A percentile compares a stretch with the other conserved stretches of the same genome.
Conservation (phyloP, 352 stramenopile genomes). For the Phytophthora pluvialis region DNA sequence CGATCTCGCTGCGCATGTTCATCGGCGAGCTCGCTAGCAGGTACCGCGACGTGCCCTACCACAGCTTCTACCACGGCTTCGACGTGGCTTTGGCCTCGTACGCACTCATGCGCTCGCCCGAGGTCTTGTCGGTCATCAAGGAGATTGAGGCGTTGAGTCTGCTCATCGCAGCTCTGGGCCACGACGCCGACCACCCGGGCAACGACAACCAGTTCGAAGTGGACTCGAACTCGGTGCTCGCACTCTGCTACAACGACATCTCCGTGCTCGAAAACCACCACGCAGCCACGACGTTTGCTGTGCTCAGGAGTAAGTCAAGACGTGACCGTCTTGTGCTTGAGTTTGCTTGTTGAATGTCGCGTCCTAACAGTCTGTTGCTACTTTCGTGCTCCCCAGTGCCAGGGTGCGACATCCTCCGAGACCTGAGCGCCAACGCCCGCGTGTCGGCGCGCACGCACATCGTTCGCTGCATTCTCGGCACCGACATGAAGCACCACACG, state of each 20-base stretch:
- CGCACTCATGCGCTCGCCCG: constrained; percentile 58
- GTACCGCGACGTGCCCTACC: constrained; percentile 81
- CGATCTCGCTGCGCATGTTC: constrained; percentile 53
- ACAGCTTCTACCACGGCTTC: constrained; percentile 90
- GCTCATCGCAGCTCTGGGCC: constrained; percentile 80
- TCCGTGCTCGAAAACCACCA: constrained; percentile 92
- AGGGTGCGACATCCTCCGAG: constrained; percentile 66
- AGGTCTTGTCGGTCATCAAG: constrained; percentile 70
- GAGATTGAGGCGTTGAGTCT: constrained; percentile 80
- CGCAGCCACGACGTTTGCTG: constrained; percentile 73
- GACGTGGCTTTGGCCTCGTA: constrained; percentile 77
- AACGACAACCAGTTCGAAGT: constrained; percentile 93
- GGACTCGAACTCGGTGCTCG: constrained; percentile 73
- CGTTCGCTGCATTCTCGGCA: constrained; percentile 80
- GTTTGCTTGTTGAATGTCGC: no score
- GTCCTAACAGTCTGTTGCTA: no score
- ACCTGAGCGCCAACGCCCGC: constrained; percentile 53
- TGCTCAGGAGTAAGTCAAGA: constrained; percentile 53
- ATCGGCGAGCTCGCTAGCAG: constrained; percentile 56
- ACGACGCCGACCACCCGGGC: constrained; percentile 90
- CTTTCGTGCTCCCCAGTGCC: constrained; percentile 27
- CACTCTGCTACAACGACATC: constrained; percentile 91
- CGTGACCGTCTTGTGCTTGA: no score
- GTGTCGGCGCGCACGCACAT: constrained; percentile 61
- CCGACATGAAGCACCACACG: constrained; percentile 87